Percentiles rank a stretch among this genome's conserved stretches.
phyloP scores from a whole-genome alignment of 2,329 filamentous ascomycete genomes.

The Fusarium sp. region DNA sequence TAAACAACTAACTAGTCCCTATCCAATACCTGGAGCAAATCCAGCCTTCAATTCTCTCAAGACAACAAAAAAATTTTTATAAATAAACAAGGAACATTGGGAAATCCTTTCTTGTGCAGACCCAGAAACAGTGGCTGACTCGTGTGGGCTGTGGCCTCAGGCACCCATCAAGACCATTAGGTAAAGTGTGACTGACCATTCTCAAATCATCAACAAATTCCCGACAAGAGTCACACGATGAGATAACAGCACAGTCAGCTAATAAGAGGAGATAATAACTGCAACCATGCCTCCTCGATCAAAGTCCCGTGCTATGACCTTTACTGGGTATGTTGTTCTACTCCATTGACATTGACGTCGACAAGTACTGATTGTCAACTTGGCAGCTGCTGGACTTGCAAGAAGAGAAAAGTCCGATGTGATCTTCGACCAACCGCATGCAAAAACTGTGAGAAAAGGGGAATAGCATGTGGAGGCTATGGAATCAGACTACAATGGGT shows the following conservation, averaged over 20 bases:
- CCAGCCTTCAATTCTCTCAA: too few species aligned
- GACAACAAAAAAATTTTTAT: neutral
- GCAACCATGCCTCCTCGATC: neutral
- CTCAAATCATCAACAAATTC: neutral
- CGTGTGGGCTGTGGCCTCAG: neutral
- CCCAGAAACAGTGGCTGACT: neutral
- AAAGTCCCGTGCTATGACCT: neutral
- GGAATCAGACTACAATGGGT: neutral
- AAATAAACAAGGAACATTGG: neutral
- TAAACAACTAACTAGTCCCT: neutral
- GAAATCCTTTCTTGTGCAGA: neutral
- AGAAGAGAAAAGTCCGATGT: conserved; percentile 22
- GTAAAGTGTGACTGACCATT: neutral
- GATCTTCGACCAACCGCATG: conserved; percentile 17
- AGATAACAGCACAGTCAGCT: neutral
- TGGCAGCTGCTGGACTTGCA: conserved; percentile 29
- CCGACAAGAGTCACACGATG: neutral
- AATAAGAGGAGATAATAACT: neutral
- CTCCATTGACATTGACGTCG: neutral
- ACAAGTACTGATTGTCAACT: neutral
- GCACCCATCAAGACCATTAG: neutral
- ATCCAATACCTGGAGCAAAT: neutral
- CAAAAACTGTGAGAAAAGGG: conserved; percentile 18
- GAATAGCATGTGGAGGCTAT: neutral
- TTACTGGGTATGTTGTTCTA: neutral